Conservation (phyloP, 495 filamentous ascomycete genomes). For the Xylaria curta region DNA sequence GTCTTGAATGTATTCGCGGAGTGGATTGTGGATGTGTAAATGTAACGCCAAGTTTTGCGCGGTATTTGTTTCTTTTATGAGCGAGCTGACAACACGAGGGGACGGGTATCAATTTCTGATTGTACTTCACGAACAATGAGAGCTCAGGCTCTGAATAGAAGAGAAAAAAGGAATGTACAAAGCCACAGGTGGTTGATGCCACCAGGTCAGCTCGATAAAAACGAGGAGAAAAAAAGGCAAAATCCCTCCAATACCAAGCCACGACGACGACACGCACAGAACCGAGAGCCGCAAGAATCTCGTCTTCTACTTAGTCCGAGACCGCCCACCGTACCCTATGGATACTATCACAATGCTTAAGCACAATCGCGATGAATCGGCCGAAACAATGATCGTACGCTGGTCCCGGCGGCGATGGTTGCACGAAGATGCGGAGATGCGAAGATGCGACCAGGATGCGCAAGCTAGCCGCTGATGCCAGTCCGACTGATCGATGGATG, state of each 20-base stretch:
- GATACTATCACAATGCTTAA: slow-evolving; percentile 31
- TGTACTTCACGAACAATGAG: slow-evolving; percentile 57
- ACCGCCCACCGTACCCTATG: slow-evolving; percentile 41
- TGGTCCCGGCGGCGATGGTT: slow-evolving; percentile 19
- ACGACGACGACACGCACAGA: slow-evolving; percentile 29
- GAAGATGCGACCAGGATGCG: slow-evolving; percentile 8
- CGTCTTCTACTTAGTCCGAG: slow-evolving; percentile 38
- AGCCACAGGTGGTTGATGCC: slow-evolving; percentile 42
- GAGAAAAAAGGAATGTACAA: slow-evolving; percentile 53
- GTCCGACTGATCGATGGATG: neutral
- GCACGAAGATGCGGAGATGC: neutral
- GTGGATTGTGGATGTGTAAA: slow-evolving; percentile 19
- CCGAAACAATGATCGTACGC: slow-evolving; percentile 27
- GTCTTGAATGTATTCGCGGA: slow-evolving; percentile 39
- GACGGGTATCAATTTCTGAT: slow-evolving; percentile 65
- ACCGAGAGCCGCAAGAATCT: slow-evolving; percentile 39
- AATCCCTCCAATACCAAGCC: slow-evolving; percentile 37
- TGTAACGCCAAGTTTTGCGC: slow-evolving; percentile 35
- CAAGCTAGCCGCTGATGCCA: neutral
- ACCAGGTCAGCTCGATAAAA: slow-evolving; percentile 38
- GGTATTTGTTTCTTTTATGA: slow-evolving; percentile 45
- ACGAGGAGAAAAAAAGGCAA: slow-evolving; percentile 38
- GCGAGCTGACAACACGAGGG: slow-evolving; percentile 46
- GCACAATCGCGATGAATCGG: slow-evolving; percentile 23
- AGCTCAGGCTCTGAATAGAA: slow-evolving; percentile 40